A percentile compares a stretch with the other conserved stretches of the same genome.
Conservation (phyloP, 495 filamentous ascomycete species). For the Aeminium ludgeri region DNA sequence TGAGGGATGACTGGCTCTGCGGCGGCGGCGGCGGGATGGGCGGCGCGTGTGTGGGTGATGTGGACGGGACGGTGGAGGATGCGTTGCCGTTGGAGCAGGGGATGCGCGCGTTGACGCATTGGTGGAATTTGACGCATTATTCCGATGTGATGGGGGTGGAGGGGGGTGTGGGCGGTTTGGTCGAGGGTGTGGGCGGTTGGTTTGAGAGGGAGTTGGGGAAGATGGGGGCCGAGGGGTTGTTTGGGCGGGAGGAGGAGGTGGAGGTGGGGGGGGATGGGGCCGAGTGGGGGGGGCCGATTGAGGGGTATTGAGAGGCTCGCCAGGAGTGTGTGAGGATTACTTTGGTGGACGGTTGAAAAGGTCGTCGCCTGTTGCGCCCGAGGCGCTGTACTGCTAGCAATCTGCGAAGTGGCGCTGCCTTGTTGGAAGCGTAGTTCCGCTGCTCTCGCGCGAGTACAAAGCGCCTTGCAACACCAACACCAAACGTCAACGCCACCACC, state of each 20-base stretch:
- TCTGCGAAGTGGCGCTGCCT: too few species aligned
- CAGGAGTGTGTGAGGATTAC: too few species aligned
- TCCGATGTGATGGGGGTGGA: constrained; percentile 64
- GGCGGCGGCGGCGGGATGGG: constrained; percentile 35
- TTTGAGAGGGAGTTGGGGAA: constrained; percentile 79
- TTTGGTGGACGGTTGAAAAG: too few species aligned
- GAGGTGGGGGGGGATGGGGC: constrained; percentile 5
- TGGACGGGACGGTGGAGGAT: constrained; percentile 86
- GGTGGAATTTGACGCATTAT: constrained; percentile 75
- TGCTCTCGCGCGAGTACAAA: too few species aligned
- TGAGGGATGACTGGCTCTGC: constrained; percentile 88
- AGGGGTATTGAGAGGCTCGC: constrained; percentile 7
- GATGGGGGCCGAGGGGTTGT: constrained; percentile 40
- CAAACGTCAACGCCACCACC: too few species aligned
- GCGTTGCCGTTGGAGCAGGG: constrained; percentile 81
- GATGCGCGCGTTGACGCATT: constrained; percentile 69
- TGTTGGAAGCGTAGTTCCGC: too few species aligned
- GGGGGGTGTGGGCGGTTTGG: constrained; percentile 46
- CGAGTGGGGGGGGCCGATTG: constrained; percentile 8
- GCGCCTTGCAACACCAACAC: too few species aligned
- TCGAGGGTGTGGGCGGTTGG: constrained; percentile 55
- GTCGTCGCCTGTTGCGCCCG: too few species aligned
- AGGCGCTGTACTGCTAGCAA: too few species aligned
- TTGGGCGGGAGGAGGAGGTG: constrained; percentile 4
- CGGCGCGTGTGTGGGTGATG: constrained; percentile 34